phyloP scores from a whole-genome alignment of 352 stramenopile species.

The Globisporangium solare region DNA sequence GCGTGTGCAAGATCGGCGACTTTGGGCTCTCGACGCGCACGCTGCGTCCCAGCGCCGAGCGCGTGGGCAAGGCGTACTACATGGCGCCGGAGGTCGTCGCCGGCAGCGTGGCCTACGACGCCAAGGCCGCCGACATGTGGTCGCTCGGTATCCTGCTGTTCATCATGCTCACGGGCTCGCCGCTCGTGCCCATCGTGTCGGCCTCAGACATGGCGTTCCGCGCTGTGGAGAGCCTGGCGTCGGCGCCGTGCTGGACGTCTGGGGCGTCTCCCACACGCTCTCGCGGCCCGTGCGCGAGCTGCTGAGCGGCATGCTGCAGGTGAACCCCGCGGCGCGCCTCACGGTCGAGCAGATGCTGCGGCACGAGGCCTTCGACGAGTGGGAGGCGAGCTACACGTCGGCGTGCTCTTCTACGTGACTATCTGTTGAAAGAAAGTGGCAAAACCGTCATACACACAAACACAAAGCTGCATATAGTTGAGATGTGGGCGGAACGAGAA shows the following conservation, averaged over 20 bases:
- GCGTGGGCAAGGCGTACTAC: constrained; percentile 49
- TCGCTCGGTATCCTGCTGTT: constrained; percentile 57
- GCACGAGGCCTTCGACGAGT: constrained; percentile 17
- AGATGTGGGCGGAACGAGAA: neutral
- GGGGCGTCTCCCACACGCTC: constrained; percentile 21
- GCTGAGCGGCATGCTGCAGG: constrained; percentile 23
- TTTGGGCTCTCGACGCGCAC: constrained; percentile 36
- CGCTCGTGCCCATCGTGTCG: constrained; percentile 36
- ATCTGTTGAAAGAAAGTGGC: neutral
- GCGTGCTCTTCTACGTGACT: neutral
- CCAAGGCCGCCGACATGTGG: constrained; percentile 49
- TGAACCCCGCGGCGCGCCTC: constrained; percentile 22
- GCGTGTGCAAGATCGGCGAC: constrained; percentile 40
- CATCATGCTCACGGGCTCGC: constrained; percentile 53
- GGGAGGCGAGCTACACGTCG: constrained; percentile 4
- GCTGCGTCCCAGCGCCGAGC: constrained; percentile 24
- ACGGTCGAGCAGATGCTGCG: constrained; percentile 32
- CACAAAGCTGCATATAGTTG: neutral
- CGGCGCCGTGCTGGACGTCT: constrained; percentile 20
- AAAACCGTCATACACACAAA: neutral
- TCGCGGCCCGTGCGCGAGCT: constrained; percentile 19
- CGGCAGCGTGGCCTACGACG: constrained; percentile 29
- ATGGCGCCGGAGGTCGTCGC: constrained; percentile 47
- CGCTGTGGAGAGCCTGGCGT: constrained; percentile 29
- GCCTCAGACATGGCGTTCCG: constrained; percentile 32